Conservation (phyloP, 2,329 filamentous ascomycete genomes). For the Cryphonectria parasitica region DNA sequence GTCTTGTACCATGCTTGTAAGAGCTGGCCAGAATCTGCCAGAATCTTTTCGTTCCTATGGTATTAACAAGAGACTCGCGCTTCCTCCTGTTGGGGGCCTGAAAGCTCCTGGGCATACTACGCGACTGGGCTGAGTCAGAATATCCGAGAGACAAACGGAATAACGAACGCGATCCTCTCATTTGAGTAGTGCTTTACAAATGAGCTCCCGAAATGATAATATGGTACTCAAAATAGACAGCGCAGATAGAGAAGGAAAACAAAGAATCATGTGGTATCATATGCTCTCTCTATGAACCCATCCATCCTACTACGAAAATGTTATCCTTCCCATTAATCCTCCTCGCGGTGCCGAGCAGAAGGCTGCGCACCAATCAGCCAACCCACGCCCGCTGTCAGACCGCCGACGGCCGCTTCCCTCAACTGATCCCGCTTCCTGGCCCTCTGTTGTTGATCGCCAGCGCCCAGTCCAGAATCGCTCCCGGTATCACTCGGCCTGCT, state of each 20-base stretch:
- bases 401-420: slow-evolving; percentile 68
- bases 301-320: not conserved
- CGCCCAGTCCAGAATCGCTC: not conserved
- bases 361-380: slow-evolving; percentile 67
- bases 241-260: not conserved
- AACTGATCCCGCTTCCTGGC: slow-evolving; percentile 74
- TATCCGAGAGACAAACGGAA: not conserved
- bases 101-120: too few relatives aligned
- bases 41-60: too few relatives aligned
- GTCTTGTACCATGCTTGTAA: too few relatives aligned
- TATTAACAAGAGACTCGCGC: too few relatives aligned
- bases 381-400: slow-evolving; percentile 67
- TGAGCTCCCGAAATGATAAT: not conserved
- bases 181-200: not conserved
- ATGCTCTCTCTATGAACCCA: not conserved
- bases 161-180: not conserved
- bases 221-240: not conserved
- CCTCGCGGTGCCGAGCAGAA: slow-evolving; percentile 36
- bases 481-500: slow-evolving; percentile 40
- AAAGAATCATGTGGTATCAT: not conserved
- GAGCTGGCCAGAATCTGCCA: too few relatives aligned
- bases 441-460: slow-evolving; percentile 36
- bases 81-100: too few relatives aligned
- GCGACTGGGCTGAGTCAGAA: too few relatives aligned
- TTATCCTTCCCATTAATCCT: slow-evolving; percentile 23